phyloP scores from a whole-genome alignment of 192 early-diverging fungal species.

The Umbelopsis isabellina region DNA sequence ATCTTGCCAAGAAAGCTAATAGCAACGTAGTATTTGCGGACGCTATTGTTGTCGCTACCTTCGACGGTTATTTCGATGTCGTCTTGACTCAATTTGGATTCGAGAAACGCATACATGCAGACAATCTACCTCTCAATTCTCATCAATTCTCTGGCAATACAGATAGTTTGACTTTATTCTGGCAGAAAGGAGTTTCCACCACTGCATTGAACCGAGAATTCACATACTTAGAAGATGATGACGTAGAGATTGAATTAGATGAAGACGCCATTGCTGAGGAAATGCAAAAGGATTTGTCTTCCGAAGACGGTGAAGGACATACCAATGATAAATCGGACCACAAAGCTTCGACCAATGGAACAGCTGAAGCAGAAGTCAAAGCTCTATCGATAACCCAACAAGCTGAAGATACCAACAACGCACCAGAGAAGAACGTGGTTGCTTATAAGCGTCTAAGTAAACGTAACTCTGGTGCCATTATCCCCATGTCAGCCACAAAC shows the following conservation, averaged over 20 bases:
- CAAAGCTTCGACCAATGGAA: neutral
- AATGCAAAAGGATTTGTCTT: slow-evolving; percentile 23
- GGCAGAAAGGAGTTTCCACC: slow-evolving; percentile 52
- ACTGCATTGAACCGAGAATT: slow-evolving; percentile 28
- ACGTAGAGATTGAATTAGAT: slow-evolving; percentile 53
- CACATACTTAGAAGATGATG: slow-evolving; percentile 47
- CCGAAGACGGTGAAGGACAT: slow-evolving; percentile 25
- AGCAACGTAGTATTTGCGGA: slow-evolving; percentile 52
- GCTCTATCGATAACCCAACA: neutral
- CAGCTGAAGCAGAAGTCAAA: slow-evolving; percentile 18
- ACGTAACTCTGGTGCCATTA: slow-evolving; percentile 16
- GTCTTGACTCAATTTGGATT: slow-evolving; percentile 70
- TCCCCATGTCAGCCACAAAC: neutral
- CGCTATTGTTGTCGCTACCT: slow-evolving; percentile 69
- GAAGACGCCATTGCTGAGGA: slow-evolving; percentile 40
- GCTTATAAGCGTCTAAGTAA: slow-evolving; percentile 16
- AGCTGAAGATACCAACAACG: neutral
- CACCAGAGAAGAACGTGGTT: neutral
- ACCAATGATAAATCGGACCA: too few species aligned
- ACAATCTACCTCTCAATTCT: slow-evolving; percentile 48
- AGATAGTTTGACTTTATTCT: slow-evolving; percentile 50
- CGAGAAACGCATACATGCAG: slow-evolving; percentile 68
- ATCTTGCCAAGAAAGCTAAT: slow-evolving; percentile 45
- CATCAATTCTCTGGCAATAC: slow-evolving; percentile 40
- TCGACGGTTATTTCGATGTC: slow-evolving; percentile 73